These are phyloP conservation scores for Myxozyma neglecta DNA, from an alignment of 805 yeast genomes.

Conservation along the genomic window DNA sequence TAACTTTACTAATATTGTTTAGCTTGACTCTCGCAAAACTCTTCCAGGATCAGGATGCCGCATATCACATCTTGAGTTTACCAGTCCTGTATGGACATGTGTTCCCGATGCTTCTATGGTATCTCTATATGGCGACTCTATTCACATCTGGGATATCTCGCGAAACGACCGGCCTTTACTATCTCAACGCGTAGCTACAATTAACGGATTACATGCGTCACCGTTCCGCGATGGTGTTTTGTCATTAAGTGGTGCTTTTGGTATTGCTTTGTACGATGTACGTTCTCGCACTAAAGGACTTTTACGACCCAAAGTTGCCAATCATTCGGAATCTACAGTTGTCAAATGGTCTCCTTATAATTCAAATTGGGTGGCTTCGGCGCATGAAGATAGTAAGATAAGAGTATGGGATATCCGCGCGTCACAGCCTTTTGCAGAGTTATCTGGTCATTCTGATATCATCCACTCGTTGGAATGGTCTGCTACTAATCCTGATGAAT, in stretches of 20 bases:
- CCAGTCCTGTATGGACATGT: conserved; percentile 49
- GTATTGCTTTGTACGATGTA: conserved; percentile 72
- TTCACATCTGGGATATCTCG: conserved; percentile 75
- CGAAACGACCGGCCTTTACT: conserved; percentile 60
- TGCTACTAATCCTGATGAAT: conserved; percentile 44
- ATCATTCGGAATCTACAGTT: conserved; percentile 42
- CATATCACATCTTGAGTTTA: conserved; percentile 43
- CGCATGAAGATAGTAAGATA: conserved; percentile 56
- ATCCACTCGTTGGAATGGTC: conserved; percentile 46
- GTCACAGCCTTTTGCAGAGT: conserved; percentile 51
- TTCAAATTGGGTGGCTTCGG: conserved; percentile 63
- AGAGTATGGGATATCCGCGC: conserved; percentile 77
- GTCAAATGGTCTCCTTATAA: conserved; percentile 66
- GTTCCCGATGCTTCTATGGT: conserved; percentile 50
- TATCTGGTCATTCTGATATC: conserved; percentile 57
- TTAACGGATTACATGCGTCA: conserved; percentile 51
- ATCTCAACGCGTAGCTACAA: conserved; percentile 55
- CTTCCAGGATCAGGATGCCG: conserved; percentile 32
- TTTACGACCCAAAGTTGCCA: conserved; percentile 47
- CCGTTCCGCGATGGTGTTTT: conserved; percentile 51
- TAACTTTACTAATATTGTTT: neutral
- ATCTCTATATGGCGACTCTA: conserved; percentile 63
- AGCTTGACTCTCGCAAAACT: conserved; percentile 19
- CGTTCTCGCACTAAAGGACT: conserved; percentile 51
- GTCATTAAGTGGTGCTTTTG: conserved; percentile 65